Evolutionary conservation across 2,329 filamentous ascomycete species (phyloP), one percentile per base, ranked within the genome.

Genomic region (Curvularia sp.): DNA sequence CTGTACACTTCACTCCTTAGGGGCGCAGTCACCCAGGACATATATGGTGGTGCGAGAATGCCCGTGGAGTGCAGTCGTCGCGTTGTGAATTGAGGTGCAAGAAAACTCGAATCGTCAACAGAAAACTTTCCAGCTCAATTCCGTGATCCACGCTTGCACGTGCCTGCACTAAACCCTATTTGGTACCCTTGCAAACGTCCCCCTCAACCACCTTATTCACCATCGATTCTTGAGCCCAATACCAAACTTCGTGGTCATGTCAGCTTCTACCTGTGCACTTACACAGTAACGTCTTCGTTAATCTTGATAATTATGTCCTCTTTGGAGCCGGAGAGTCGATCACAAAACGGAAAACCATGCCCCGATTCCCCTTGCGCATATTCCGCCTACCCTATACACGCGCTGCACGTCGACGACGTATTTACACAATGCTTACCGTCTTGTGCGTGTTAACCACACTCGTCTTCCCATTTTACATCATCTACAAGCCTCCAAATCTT

Each of bases 401-500:
- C 52, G 74, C 75, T 47, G 74, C 75, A 10, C 75, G 77, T 27
- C 76, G 78, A 55, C 71, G 64, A 25, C 68, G 78, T 46, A 48
- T 78, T n/a, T 55, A 71, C 45, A 75, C 76, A 49, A 77, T 79
- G 75, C 50, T 79, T 45, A 47, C 73, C 39, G 61, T 72, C 25
- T 21, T 77, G 12, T 23, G 61, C 23, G 59, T 73, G 18, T 27
- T 74, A 7, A 59, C 69, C 49, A 61, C 71, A 43, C 61, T 79
- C 39, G 21, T 76, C 39, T 54, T 67, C 0, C 57, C 82, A 75
- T 50, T 77, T 55, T 95, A 92, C 80, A 75, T 86, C 62, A 81
- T 96, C 67, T 96, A 96, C 83, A 93, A 92, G 74, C 92, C 93
- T 2, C 92, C 93, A 0, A 78, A 76, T n/a, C 76, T 84, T 45